A percentile compares a stretch with the other conserved stretches of the same genome.
Evolutionary conservation across 768 basidiomycete genomes (phyloP).

Genomic region (Coprinopsis marcescibilis): DNA sequence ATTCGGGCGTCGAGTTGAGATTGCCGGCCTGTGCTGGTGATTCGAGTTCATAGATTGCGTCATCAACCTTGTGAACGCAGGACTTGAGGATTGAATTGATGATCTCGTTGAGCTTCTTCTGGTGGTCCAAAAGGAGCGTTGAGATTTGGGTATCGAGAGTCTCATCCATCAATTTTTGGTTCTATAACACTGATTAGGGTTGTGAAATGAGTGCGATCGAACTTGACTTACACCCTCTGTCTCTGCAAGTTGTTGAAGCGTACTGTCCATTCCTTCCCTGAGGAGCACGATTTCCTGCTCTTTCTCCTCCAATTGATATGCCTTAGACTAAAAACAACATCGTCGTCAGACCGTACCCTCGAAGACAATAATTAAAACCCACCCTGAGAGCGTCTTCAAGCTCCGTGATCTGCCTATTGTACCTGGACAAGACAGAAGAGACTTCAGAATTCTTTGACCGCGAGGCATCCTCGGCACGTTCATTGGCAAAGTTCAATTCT

Average conservation of each 20-base stretch:
- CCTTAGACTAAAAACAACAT: constrained; percentile 63
- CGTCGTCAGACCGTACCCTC: constrained; percentile 1
- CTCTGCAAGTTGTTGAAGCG: constrained; percentile 82
- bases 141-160: constrained; percentile 97
- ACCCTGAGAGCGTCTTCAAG: constrained; percentile 94
- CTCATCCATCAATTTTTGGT: constrained; percentile 77
- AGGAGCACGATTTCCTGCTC: constrained; percentile 95
- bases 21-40: constrained; percentile 94
- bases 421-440: constrained; percentile 80
- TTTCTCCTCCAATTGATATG: constrained; percentile 97
- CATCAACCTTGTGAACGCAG: constrained; percentile 95
- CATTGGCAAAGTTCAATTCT: constrained; percentile 91
- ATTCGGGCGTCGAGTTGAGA: constrained; percentile 96
- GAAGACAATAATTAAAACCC: constrained; percentile 24
- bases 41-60: constrained; percentile 95
- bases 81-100: constrained; percentile 98
- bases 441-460: constrained; percentile 93
- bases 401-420: constrained; percentile 93
- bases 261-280: constrained; percentile 92
- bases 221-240: constrained; percentile 88
- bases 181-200: constrained; percentile 38
- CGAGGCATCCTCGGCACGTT: constrained; percentile 92
- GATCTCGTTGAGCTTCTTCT: constrained; percentile 96
- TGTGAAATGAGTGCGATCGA: constrained; percentile 13
- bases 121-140: constrained; percentile 90